phyloP scores from a whole-genome alignment of 352 stramenopile genomes.

The Pythium vanterpoolii region DNA sequence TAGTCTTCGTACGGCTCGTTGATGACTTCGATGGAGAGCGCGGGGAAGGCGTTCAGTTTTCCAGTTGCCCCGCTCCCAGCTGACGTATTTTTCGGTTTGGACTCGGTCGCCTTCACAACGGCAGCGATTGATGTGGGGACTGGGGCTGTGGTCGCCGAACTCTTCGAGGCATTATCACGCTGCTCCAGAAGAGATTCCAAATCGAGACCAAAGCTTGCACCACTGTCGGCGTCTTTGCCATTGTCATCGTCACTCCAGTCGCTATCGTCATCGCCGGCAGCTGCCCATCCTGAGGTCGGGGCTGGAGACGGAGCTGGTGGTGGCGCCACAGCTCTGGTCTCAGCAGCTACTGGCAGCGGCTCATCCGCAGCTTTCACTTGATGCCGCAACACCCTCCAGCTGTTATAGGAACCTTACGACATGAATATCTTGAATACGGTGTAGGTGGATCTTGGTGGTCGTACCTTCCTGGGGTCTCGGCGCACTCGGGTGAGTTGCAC shows the following conservation, averaged over 20 bases:
- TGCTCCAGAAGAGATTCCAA: slow-evolving; percentile 66
- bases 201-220: slow-evolving; percentile 30
- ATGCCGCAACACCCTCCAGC: slow-evolving; percentile 75
- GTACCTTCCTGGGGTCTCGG: slow-evolving; percentile 46
- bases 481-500: slow-evolving; percentile 79
- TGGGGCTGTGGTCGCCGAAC: background rate
- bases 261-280: slow-evolving; percentile 42
- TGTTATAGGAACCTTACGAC: slow-evolving; percentile 2
- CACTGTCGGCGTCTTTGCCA: slow-evolving; percentile 21
- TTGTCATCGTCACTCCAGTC: slow-evolving; percentile 72
- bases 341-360: background rate
- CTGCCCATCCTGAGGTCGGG: slow-evolving; percentile 17
- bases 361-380: slow-evolving; percentile 28
- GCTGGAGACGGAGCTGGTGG: background rate
- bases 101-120: background rate
- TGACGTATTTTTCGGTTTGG: slow-evolving; percentile 2
- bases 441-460: background rate
- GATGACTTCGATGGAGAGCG: slow-evolving; percentile 66
- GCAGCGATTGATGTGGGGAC: slow-evolving; percentile 3
- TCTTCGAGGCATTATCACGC: slow-evolving; percentile 63
- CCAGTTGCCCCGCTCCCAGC: background rate
- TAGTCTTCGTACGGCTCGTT: slow-evolving; percentile 77
- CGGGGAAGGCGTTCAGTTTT: slow-evolving; percentile 41
- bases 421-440: background rate
- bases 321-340: background rate